Percentiles rank a stretch among this genome's conserved stretches.
phyloP scores from a whole-genome alignment of 2,329 filamentous ascomycete species.

The Sporothrix euskadiensis region DNA sequence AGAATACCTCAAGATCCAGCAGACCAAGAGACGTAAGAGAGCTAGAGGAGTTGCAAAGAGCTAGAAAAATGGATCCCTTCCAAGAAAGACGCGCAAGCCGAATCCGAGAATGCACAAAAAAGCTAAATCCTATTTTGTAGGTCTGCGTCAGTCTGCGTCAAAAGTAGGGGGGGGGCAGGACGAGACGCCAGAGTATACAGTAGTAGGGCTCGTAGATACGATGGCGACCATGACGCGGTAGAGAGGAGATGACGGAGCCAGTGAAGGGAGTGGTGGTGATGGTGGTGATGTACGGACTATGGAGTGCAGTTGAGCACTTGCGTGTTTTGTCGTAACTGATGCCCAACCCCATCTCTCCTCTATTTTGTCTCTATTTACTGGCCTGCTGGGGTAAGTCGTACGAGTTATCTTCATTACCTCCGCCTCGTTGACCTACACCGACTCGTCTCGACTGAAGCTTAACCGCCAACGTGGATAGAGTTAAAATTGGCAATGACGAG shows the following conservation, averaged over 20 bases:
- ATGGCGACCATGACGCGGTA: neutral
- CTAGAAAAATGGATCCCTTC: neutral
- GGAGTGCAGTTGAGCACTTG: neutral
- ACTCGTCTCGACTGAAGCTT: neutral
- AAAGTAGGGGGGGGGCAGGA: neutral
- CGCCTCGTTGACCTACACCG: neutral
- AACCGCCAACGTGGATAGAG: slow-evolving; percentile 23
- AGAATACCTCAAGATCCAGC: neutral
- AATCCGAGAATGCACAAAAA: neutral
- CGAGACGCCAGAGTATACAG: neutral
- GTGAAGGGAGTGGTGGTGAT: neutral
- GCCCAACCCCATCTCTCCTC: neutral
- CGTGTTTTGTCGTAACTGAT: neutral
- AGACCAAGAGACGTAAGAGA: neutral
- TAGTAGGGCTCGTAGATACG: neutral
- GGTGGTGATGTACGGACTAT: neutral
- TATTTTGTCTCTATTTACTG: no score
- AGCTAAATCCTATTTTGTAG: neutral
- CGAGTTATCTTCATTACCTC: neutral
- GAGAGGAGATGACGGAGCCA: neutral
- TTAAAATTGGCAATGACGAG: slow-evolving; percentile 26
- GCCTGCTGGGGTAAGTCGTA: no score
- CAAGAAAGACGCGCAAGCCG: slow-evolving; percentile 19
- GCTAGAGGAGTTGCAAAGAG: neutral
- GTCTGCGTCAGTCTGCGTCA: neutral